Evolutionary conservation across 2,329 filamentous ascomycete species (phyloP).

Genomic region (Trichoderma sp.): DNA sequence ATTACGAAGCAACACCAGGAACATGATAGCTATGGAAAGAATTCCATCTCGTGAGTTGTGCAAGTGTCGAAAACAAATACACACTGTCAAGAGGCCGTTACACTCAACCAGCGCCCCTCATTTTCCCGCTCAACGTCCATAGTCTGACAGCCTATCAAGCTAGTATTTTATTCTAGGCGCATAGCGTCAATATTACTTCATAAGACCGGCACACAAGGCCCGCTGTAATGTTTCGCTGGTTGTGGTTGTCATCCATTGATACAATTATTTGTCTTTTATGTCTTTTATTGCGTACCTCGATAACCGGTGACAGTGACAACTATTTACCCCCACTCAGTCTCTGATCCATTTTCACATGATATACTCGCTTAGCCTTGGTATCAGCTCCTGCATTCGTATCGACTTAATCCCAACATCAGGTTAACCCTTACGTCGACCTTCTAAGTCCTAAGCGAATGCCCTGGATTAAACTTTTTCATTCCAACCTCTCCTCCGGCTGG

Average conservation of each 20-base stretch:
- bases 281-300: not conserved
- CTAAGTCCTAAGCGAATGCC: not conserved
- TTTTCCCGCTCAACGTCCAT: not conserved
- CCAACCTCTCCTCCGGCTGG: not conserved
- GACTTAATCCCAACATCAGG: not conserved
- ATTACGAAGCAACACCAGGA: not conserved
- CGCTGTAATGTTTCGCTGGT: not conserved
- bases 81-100: not conserved
- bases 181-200: conserved; percentile 6
- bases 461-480: not conserved
- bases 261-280: not conserved
- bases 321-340: not conserved
- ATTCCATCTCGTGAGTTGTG: too few species aligned
- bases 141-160: not conserved
- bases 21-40: not conserved
- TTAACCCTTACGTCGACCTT: not conserved
- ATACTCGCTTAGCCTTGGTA: not conserved
- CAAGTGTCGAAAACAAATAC: too few species aligned
- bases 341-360: not conserved
- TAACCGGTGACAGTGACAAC: not conserved
- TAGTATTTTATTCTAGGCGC: not conserved
- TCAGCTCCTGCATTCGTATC: not conserved
- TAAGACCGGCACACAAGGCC: not conserved
- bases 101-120: not conserved
- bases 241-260: not conserved